Conservation (phyloP, 805 yeast genomes). For the Wickerhamiella galacta region DNA sequence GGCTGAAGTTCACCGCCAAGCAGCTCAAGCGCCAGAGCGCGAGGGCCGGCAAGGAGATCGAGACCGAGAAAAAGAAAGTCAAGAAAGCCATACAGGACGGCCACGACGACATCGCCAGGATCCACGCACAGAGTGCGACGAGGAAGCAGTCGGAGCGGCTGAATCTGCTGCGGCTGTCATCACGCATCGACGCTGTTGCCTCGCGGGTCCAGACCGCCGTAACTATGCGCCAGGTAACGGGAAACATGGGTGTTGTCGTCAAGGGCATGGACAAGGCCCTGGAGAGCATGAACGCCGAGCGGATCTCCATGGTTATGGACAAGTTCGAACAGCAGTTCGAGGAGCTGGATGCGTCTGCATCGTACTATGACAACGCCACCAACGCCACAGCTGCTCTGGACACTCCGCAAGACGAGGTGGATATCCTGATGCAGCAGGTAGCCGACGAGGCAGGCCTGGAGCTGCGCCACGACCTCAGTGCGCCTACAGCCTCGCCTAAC, state of each 20-base stretch:
- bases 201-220: slow-evolving; percentile 94
- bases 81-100: slow-evolving; percentile 80
- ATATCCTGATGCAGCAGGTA: slow-evolving; percentile 71
- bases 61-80: slow-evolving; percentile 68
- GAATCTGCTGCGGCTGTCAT: slow-evolving; percentile 63
- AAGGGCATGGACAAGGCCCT: slow-evolving; percentile 93
- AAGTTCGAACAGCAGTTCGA: slow-evolving; percentile 92
- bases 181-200: slow-evolving; percentile 90
- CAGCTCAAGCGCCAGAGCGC: slow-evolving; percentile 80
- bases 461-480: slow-evolving; percentile 59
- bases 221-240: slow-evolving; percentile 89
- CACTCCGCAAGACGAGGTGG: slow-evolving; percentile 93
- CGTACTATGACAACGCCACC: slow-evolving; percentile 84
- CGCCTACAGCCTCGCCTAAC: slow-evolving; percentile 36
- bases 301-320: slow-evolving; percentile 89
- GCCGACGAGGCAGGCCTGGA: slow-evolving; percentile 97
- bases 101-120: slow-evolving; percentile 77
- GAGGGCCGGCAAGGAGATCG: slow-evolving; percentile 81
- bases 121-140: slow-evolving; percentile 92
- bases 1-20: slow-evolving; percentile 67
- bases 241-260: slow-evolving; percentile 85
- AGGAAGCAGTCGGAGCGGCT: slow-evolving; percentile 77
- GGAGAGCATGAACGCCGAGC: slow-evolving; percentile 88
- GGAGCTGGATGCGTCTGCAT: slow-evolving; percentile 84
- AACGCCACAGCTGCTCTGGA: slow-evolving; percentile 72